Evolutionary conservation across 495 filamentous ascomycete species (phyloP), one percentile per base, ranked within the genome.

Genomic region (Halenospora varia): DNA sequence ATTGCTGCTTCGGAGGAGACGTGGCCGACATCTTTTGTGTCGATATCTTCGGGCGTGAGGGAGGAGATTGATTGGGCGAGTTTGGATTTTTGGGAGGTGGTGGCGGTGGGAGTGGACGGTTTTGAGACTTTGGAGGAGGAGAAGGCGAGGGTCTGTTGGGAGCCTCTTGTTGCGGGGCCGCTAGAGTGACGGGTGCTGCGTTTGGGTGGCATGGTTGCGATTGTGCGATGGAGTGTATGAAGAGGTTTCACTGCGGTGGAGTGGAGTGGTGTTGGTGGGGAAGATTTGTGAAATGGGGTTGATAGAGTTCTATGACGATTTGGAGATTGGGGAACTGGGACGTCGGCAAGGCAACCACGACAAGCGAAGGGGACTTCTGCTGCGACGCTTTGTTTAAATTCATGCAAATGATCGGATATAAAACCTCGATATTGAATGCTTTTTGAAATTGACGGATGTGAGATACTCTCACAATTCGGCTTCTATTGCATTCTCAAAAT

Each of bases 121-220:
- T 96, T 96, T 64, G 88, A 91, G 57, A 95, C 82, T 68, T 84
- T 82, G 71, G 78, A 77, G 67, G 83, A 74, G 71, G 81, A 75
- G 73, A 96, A 96, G 57, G 86, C 84, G 59, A 96, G 81, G 15
- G 84, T 92, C 2, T 85, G 75, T 68, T 96, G 92, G 50, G 71
- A 67, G 51, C 66, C 62, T 47, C 69, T 66, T 26, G 69, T 52
- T 24, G 68, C 61, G 53, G 73, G 63, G 50, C 75, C 64, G 45
- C 73, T 68, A 48, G 74, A 70, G 56, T 70, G 66, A 62, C 79
- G 76, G 56, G 72, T 70, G 66, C 84, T 82, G 68, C 87, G 84
- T 57, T 85, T 84, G 25, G 84, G 75, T 49, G 88, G 86, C 88
- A 92, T 92, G 61, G 60, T 55, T 51, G 25, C 23, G 2, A 2